phyloP scores from a whole-genome alignment of 352 stramenopile genomes.

The Sclerospora graminicola region DNA sequence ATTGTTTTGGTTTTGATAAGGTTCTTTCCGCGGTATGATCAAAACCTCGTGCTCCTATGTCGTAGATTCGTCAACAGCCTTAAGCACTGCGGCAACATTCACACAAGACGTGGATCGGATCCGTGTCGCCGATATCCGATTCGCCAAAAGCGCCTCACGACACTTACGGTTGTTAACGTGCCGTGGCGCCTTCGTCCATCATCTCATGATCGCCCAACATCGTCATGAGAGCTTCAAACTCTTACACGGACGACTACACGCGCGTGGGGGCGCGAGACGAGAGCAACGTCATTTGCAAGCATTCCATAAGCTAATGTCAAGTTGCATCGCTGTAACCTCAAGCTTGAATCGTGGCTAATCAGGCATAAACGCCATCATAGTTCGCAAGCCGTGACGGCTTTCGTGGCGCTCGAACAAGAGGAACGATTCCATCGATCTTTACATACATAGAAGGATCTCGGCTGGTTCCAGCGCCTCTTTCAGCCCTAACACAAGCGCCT shows the following conservation, averaged over 20 bases:
- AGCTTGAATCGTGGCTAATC: slow-evolving; percentile 33
- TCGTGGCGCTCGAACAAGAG: slow-evolving; percentile 79
- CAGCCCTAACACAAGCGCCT: slow-evolving; percentile 55
- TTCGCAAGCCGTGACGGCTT: slow-evolving; percentile 57
- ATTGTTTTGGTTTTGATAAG: too few relatives aligned
- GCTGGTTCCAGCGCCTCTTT: slow-evolving; percentile 62
- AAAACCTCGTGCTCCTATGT: too few relatives aligned
- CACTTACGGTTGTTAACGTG: slow-evolving; percentile 52
- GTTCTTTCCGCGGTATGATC: too few relatives aligned
- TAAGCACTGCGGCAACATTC: slow-evolving; percentile 43
- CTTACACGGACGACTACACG: slow-evolving; percentile 33
- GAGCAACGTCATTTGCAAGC: slow-evolving; percentile 34
- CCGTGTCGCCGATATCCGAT: slow-evolving; percentile 67
- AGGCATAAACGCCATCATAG: slow-evolving; percentile 26
- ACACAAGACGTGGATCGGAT: slow-evolving; percentile 44
- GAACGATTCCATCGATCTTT: slow-evolving; percentile 68
- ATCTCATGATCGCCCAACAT: slow-evolving; percentile 52
- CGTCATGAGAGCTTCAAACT: slow-evolving; percentile 56
- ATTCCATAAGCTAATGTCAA: slow-evolving; percentile 33
- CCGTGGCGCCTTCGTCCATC: slow-evolving; percentile 49
- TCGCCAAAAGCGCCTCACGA: slow-evolving; percentile 48
- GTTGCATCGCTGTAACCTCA: slow-evolving; percentile 31
- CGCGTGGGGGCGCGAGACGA: slow-evolving; percentile 26
- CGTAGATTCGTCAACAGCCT: slow-evolving; percentile 39
- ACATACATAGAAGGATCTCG: slow-evolving; percentile 61